phyloP scores from a whole-genome alignment of 2,329 filamentous ascomycete species.

The Diaporthe nobilis region DNA sequence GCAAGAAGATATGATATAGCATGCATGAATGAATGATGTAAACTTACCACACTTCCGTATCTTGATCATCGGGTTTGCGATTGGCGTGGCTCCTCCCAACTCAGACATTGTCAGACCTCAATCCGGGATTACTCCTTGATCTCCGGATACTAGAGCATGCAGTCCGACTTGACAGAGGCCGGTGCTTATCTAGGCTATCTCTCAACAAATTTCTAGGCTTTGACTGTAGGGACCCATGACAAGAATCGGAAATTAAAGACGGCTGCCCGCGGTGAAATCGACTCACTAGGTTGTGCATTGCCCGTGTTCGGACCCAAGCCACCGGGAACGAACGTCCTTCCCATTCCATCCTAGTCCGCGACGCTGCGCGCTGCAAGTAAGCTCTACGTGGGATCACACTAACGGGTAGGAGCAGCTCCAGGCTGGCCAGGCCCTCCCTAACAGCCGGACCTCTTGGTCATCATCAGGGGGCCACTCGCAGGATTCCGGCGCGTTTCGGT shows the following conservation, averaged over 20 bases:
- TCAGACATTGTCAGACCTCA: background rate
- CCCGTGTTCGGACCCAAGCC: constrained; percentile 20
- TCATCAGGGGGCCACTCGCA: constrained; percentile 3
- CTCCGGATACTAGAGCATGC: background rate
- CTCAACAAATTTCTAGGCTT: background rate
- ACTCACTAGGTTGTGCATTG: background rate
- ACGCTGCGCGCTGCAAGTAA: constrained; percentile 19
- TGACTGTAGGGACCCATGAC: background rate
- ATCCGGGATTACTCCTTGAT: background rate
- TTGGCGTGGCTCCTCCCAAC: background rate
- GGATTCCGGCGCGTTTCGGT: constrained; percentile 23
- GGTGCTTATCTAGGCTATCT: background rate
- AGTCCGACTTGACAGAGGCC: background rate
- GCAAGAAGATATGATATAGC: background rate
- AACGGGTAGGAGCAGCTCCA: constrained; percentile 7
- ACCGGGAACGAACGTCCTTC: constrained; percentile 18
- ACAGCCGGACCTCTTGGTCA: background rate
- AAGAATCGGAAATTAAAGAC: background rate
- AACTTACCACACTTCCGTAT: background rate
- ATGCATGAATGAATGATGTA: too few species aligned
- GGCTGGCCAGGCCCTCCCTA: background rate
- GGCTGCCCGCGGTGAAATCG: background rate
- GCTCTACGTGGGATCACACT: constrained; percentile 13
- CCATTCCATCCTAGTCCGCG: constrained; percentile 20
- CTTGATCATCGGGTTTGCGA: too few species aligned